Evolutionary conservation across 345 rosid genomes (phyloP), one percentile per base, ranked within the genome.

Genomic region (Dipteronia sinensis): DNA sequence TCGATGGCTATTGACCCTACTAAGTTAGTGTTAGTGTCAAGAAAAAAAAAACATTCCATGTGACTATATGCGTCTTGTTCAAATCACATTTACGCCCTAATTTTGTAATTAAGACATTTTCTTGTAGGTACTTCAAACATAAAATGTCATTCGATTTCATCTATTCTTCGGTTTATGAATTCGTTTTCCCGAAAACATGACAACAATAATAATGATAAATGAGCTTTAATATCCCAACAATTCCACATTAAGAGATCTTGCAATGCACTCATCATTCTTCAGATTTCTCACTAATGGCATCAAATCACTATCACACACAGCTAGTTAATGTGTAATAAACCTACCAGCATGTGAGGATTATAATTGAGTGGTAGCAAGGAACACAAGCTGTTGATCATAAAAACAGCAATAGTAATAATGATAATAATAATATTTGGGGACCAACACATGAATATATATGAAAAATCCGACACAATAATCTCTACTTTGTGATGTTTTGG

Each of bases 401-500:
- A 51, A 68, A 77, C 71, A 58, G 51, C 20, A 42, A 42, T 42
- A 42, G 46, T 42, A 42, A 74, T 42, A n/a, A 76, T 72, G 62
- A 53, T 51, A 8, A 7, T 49, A 40, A 19, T 6, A 46, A 27
- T 63, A 19, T 34, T 31, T 20, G 64, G 81, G 79, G 88, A 74
- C 75, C 76, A 65, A 78, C 53, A 51, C 67, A 38, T 25, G 51
- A 46, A 69, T 74, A 38, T 27, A 69, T 74, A 38, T 27, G 44
- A 47, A 70, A 74, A 73, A 70, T 78, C 89, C 82, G 85, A 83
- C 91, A 83, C 46, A 79, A 88, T 88, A 59, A 86, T 86, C 81
- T 29, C 72, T 62, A 22, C 78, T 78, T 82, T 73, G 73, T 9
- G 53, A 67, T 72, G 82, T 79, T 78, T 72, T 58, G 77, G 73